Percentiles rank a stretch among this genome's conserved stretches.
Conservation (phyloP, 805 yeast genomes). For the Teunomyces stri region DNA sequence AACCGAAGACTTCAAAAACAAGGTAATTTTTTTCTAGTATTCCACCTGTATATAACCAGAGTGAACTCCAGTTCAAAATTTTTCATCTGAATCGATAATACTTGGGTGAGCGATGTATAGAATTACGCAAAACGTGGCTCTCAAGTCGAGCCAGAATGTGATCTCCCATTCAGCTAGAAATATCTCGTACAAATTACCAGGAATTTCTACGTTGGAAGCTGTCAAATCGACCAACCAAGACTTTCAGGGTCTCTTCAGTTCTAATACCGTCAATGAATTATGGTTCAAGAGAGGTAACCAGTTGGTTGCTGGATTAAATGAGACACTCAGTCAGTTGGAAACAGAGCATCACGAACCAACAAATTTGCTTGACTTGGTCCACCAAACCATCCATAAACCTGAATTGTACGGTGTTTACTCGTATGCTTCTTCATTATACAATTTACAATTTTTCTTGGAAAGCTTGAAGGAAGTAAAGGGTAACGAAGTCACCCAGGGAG, state of each 20-base stretch:
- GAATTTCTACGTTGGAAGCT: slow-evolving; percentile 28
- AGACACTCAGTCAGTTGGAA: slow-evolving; percentile 20
- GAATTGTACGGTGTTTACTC: slow-evolving; percentile 44
- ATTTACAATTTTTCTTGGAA: slow-evolving; percentile 48
- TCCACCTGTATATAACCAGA: not conserved
- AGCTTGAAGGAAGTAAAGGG: slow-evolving; percentile 32
- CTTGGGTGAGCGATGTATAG: slow-evolving; percentile 7
- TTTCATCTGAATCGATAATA: not conserved
- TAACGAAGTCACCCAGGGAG: slow-evolving; percentile 14
- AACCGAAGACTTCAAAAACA: not conserved
- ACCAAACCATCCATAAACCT: slow-evolving; percentile 44
- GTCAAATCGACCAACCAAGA: slow-evolving; percentile 24
- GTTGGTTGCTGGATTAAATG: slow-evolving; percentile 35
- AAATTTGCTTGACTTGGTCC: slow-evolving; percentile 27
- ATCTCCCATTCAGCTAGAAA: slow-evolving; percentile 8
- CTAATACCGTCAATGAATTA: slow-evolving; percentile 30
- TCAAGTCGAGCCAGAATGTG: not conserved
- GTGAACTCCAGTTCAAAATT: not conserved
- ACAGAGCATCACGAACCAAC: slow-evolving; percentile 8
- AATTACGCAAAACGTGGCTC: slow-evolving; percentile 6
- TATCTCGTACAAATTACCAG: slow-evolving; percentile 35
- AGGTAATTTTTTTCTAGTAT: not conserved
- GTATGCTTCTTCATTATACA: slow-evolving; percentile 47
- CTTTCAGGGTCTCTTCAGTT: slow-evolving; percentile 36
- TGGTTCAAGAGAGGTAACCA: slow-evolving; percentile 40